Base-by-base conservation (phyloP, 306 rosid genomes). In the Cucumis cinereus region DNA sequence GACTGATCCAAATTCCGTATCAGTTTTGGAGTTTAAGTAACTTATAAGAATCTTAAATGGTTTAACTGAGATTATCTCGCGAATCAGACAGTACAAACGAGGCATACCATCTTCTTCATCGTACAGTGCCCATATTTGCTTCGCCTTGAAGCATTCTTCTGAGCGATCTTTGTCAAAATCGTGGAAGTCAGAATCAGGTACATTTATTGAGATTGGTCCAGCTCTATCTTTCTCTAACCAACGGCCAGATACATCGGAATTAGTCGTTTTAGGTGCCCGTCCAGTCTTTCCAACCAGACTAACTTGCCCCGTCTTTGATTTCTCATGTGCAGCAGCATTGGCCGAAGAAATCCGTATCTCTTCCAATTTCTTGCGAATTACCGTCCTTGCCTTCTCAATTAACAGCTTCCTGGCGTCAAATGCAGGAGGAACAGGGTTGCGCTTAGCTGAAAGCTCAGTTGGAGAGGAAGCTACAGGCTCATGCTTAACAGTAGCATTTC, bases 101-200 rank as follows among this genome's bases (percentile, higher is more conserved):
- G 99, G 99, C 99, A 95, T 95, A 28, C 98, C 98, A 78, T 95
- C 99, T 74, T 93, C 98, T 81, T 95, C 99, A 57, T 95, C 99
- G 79, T 95, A 95, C 62, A 95, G 79, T 71, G 99, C 99, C 99
- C 99, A 95, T 87, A 95, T 90, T 82, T 95, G 99, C 87, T 92
- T 95, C 17, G 98, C 96, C 85, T 69, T 89, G 88, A 95, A 95
- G 84, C 98, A 90, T 80, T 90, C 90, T 84, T 95, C 99, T 17
- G 96, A 85, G 75, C 99, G 89, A 80, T 92, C 98, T 50, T 88
- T 89, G 83, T 95, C 99, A 52, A 95, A 95, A 83, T 92, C 97
- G 81, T 95, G 98, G 81, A 95, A 95, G 86, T 95, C 99, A 1
- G 99, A 81, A 86, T 95, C 99, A 56, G 99, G 99, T 68, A 95